Evolutionary conservation across 345 rosid species (phyloP).

Genomic region (Carallia brachiata): DNA sequence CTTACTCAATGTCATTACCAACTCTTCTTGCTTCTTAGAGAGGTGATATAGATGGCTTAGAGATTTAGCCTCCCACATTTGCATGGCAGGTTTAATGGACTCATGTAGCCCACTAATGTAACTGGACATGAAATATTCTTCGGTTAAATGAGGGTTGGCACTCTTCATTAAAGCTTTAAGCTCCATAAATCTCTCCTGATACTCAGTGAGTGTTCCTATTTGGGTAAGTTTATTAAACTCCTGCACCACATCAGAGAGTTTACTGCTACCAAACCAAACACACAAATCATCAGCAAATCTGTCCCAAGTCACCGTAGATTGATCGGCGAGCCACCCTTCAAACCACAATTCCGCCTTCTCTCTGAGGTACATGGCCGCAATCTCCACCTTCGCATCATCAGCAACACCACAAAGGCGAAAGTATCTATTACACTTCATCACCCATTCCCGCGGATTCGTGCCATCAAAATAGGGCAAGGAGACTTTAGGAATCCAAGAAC

Average conservation of each 20-base stretch:
- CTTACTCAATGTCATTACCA: too few relatives aligned
- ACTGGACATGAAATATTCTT: too few relatives aligned
- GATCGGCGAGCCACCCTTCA: fast-evolving
- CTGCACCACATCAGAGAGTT: neutral
- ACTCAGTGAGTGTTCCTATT: fast-evolving
- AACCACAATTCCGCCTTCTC: neutral
- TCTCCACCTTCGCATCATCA: neutral
- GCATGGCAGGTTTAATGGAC: too few relatives aligned
- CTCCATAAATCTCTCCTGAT: neutral
- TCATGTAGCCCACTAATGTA: too few relatives aligned
- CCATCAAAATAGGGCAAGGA: neutral
- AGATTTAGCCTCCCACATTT: too few relatives aligned
- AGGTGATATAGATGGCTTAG: too few relatives aligned
- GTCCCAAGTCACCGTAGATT: neutral
- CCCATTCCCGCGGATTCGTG: neutral
- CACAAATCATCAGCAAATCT: neutral
- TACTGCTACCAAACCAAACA: neutral
- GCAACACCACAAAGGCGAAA: neutral
- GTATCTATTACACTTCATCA: neutral
- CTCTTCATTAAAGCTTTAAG: neutral
- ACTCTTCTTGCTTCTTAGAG: too few relatives aligned
- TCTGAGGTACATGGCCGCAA: neutral
- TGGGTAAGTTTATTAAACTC: neutral
- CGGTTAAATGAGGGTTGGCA: too few relatives aligned
- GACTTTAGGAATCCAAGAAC: neutral